Evolutionary conservation across 1,284 basidiomycete species (phyloP), one percentile per base, ranked within the genome.

Genomic region (Tetrapyrgos nigripes): DNA sequence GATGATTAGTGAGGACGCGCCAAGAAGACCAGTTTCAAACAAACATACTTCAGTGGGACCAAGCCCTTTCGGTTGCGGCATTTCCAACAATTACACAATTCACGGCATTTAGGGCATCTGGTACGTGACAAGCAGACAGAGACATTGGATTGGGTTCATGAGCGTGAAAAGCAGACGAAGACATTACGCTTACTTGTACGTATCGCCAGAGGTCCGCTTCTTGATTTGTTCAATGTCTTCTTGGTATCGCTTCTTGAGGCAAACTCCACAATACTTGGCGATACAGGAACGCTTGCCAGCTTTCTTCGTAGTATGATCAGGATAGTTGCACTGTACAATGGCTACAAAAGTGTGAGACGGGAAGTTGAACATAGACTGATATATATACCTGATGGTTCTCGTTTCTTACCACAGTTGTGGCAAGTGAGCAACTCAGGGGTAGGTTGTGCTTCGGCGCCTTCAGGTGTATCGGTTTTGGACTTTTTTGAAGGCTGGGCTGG

Each of bases 91-190:
- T 86, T 89, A 71, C 90, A 92, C 3, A 77, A 72, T 63, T 81
- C 84, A 55, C 79, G 75, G 62, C 90, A 92, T 66, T 79, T 83
- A 17, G 88, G 88, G 63, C 90, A 92, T 66, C 90, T 92, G 61
- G 17, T 10, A 54, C 4, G 10, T 26, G 10, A n/a, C n/a, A n/a
- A n/a, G n/a, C n/a, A n/a, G n/a, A n/a, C n/a, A n/a, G n/a, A n/a
- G n/a, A n/a, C n/a, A n/a, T 11, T 11, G 17, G 11, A 46, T 47
- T 13, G 45, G 10, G 45, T 10, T 23, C 23, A 23, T 13, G 14
- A 13, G 48, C 9, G 48, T 50, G n/a, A n/a, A n/a, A n/a, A n/a
- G n/a, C n/a, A n/a, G n/a, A n/a, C 31, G 14, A 33, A 33, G 8
- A 33, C 8, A 33, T 33, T 33, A 8, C 31, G 19, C 37, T 17